These are phyloP conservation scores for Candida pseudoglaebosa DNA, from an alignment of 805 yeast genomes.

Conservation along the genomic window DNA sequence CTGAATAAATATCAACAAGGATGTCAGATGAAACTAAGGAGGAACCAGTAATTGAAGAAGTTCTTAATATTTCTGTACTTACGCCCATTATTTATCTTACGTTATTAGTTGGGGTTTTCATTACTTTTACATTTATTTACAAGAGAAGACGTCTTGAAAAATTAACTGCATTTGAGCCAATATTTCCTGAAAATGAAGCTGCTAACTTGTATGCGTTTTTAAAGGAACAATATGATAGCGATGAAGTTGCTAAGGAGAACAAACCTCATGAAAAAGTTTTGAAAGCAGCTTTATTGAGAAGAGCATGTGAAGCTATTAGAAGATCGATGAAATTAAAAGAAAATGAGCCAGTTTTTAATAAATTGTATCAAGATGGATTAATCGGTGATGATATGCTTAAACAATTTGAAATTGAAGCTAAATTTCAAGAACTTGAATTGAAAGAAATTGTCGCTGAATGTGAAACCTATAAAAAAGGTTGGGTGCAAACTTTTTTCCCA, in stretches of 20 bases:
- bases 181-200: conserved; percentile 67
- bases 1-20: background rate
- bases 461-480: conserved; percentile 66
- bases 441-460: conserved; percentile 74
- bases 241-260: conserved; percentile 30
- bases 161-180: conserved; percentile 60
- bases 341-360: conserved; percentile 61
- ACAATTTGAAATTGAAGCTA: conserved; percentile 71
- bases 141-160: conserved; percentile 52
- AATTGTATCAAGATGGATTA: conserved; percentile 80
- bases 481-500: conserved; percentile 75
- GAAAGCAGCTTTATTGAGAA: conserved; percentile 54
- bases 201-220: conserved; percentile 61
- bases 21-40: conserved; percentile 3
- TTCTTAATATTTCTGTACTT: conserved; percentile 33
- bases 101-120: conserved; percentile 60
- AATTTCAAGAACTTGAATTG: conserved; percentile 77
- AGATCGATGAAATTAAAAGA: conserved; percentile 81
- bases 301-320: conserved; percentile 83
- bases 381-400: conserved; percentile 88
- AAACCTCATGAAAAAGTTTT: conserved; percentile 75
- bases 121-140: conserved; percentile 66
- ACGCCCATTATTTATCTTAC: conserved; percentile 78
- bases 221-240: conserved; percentile 42
- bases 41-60: conserved; percentile 11